phyloP scores from a whole-genome alignment of 768 basidiomycete species.

The Phanerochaete carnosa region DNA sequence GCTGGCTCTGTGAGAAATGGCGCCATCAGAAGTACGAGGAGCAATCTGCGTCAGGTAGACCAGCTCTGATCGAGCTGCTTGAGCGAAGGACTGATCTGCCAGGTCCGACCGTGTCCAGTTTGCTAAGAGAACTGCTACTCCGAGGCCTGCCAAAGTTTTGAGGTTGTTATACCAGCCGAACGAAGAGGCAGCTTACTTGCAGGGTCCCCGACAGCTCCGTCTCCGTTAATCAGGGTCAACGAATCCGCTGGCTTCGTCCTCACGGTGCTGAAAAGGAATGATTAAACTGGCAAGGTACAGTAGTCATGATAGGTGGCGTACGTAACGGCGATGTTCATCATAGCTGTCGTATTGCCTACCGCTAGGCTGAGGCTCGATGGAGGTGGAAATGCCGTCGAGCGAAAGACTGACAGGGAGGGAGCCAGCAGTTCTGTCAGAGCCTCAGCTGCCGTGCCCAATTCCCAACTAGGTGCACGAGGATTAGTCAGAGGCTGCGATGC shows the following conservation, averaged over 20 bases:
- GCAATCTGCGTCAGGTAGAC: slow-evolving; percentile 42
- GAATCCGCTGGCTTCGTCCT: slow-evolving; percentile 32
- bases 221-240: slow-evolving; percentile 39
- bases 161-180: background rate
- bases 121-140: slow-evolving; percentile 46
- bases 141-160: slow-evolving; percentile 36
- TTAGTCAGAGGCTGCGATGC: background rate
- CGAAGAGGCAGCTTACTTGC: slow-evolving; percentile 37
- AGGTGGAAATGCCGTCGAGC: slow-evolving; percentile 39
- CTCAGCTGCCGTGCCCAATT: slow-evolving; percentile 54
- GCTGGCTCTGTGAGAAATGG: slow-evolving; percentile 54
- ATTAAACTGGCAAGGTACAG: background rate
- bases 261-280: slow-evolving; percentile 32
- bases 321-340: slow-evolving; percentile 38
- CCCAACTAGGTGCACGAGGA: slow-evolving; percentile 44
- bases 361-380: slow-evolving; percentile 26
- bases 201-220: slow-evolving; percentile 59
- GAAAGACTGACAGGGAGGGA: slow-evolving; percentile 49
- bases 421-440: slow-evolving; percentile 51
- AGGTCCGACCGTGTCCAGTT: slow-evolving; percentile 46
- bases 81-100: slow-evolving; percentile 32
- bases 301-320: slow-evolving; percentile 22
- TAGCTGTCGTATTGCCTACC: slow-evolving; percentile 32
- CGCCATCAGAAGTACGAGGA: slow-evolving; percentile 46
- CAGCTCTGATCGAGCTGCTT: slow-evolving; percentile 45